A percentile compares a stretch with the other conserved stretches of the same genome.
These are phyloP conservation scores for Botrytis hyacinthi DNA, from an alignment of 2,329 filamentous ascomycete species.

Conservation along the genomic window DNA sequence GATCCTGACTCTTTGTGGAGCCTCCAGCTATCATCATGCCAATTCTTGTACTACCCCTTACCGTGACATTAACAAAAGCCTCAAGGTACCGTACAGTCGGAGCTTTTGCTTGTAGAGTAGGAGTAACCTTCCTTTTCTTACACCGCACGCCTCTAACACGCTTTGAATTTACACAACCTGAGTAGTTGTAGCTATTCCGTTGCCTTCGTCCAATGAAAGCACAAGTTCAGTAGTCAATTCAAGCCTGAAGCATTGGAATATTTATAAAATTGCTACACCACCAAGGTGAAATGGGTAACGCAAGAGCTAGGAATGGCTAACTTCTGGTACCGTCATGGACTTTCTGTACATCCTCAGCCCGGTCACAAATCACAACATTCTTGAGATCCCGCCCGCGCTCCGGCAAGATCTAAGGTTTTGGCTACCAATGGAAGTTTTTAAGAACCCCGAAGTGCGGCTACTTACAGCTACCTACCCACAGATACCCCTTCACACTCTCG, in stretches of 20 bases:
- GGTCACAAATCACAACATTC: slow-evolving; percentile 15
- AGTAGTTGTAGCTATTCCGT: neutral
- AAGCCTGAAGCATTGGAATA: neutral
- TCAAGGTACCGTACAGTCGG: slow-evolving; percentile 6
- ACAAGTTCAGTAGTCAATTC: neutral
- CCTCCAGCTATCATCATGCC: slow-evolving; percentile 3
- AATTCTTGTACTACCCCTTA: slow-evolving; percentile 1
- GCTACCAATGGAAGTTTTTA: slow-evolving; percentile 2
- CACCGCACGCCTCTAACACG: slow-evolving; percentile 1
- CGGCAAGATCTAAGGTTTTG: slow-evolving; percentile 17
- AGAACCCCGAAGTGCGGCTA: slow-evolving; percentile 12
- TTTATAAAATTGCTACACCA: neutral
- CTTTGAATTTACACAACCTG: slow-evolving; percentile 12
- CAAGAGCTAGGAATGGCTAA: neutral
- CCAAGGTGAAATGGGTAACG: neutral
- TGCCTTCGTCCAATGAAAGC: neutral
- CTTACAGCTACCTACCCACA: slow-evolving; percentile 12
- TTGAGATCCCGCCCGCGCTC: slow-evolving; percentile 13
- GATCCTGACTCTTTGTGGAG: neutral
- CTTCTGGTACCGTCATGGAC: slow-evolving; percentile 12
- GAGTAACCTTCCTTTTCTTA: neutral
- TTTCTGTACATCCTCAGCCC: slow-evolving; percentile 16
- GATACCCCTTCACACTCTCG: slow-evolving; percentile 12
- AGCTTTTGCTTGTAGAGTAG: neutral
- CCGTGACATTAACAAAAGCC: slow-evolving; percentile 15